Percentiles rank a stretch among this genome's conserved stretches.
These are phyloP conservation scores for Leccinellum luteum DNA, from an alignment of 768 basidiomycete species.

Conservation along the genomic window DNA sequence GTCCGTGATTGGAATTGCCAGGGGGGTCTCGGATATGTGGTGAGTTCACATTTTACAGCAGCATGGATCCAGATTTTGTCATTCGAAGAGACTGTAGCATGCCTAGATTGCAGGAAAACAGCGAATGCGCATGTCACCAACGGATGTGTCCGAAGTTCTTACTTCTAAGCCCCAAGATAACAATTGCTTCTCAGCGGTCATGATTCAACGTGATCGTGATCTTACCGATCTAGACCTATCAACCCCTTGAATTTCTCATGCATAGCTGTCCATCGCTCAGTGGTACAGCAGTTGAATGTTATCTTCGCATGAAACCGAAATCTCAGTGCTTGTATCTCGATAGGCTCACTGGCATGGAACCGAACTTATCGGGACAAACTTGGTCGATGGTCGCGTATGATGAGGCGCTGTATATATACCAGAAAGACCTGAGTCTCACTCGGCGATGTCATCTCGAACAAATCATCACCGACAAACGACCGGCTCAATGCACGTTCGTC, in stretches of 20 bases:
- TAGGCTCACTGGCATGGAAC: neutral
- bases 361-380: neutral
- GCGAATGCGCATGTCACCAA: neutral
- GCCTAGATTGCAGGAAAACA: neutral
- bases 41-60: neutral
- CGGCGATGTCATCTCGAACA: conserved; percentile 3
- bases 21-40: neutral
- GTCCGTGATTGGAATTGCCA: neutral
- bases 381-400: conserved; percentile 9
- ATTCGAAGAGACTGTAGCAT: neutral
- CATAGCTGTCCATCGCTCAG: neutral
- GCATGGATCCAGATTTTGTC: neutral
- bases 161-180: neutral
- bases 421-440: conserved; percentile 6
- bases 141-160: neutral
- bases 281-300: neutral
- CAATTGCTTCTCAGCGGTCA: neutral
- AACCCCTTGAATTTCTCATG: neutral
- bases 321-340: neutral
- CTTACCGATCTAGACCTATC: conserved; percentile 1
- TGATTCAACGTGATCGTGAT: neutral
- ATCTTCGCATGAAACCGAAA: neutral
- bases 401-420: too few relatives aligned
- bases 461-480: conserved; percentile 1
- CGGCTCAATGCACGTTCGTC: neutral